Conservation (phyloP, 2,329 filamentous ascomycete genomes). For the Emergomyces pasteurianus region DNA sequence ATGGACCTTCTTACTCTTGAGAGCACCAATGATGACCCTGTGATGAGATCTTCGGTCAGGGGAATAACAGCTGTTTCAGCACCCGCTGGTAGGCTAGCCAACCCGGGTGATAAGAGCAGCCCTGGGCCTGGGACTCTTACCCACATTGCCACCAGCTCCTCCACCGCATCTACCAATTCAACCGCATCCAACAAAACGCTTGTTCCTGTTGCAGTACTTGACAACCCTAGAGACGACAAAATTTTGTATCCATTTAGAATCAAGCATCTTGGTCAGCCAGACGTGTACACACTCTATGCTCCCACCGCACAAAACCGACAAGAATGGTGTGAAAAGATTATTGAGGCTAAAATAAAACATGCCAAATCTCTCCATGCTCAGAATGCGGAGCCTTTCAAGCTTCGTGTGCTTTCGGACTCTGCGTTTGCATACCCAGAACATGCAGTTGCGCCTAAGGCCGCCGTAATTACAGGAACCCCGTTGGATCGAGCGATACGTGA, state of each 20-base stretch:
- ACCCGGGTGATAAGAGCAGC: slow-evolving; percentile 37
- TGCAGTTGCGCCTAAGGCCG: slow-evolving; percentile 50
- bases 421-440: slow-evolving; percentile 49
- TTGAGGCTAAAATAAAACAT: slow-evolving; percentile 88
- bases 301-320: slow-evolving; percentile 59
- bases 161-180: slow-evolving; percentile 41
- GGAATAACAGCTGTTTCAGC: slow-evolving; percentile 46
- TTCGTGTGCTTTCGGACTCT: slow-evolving; percentile 83
- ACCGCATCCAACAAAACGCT: slow-evolving; percentile 32
- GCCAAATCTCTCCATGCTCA: slow-evolving; percentile 79
- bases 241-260: slow-evolving; percentile 89
- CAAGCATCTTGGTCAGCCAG: slow-evolving; percentile 68
- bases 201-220: slow-evolving; percentile 37
- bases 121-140: slow-evolving; percentile 45
- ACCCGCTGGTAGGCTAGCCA: slow-evolving; percentile 22
- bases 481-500: slow-evolving; percentile 83
- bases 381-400: slow-evolving; percentile 87
- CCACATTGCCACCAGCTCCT: slow-evolving; percentile 57
- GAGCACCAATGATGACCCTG: slow-evolving; percentile 80
- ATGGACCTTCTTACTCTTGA: slow-evolving; percentile 93
- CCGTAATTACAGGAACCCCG: slow-evolving; percentile 80
- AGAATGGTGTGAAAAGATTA: slow-evolving; percentile 89
- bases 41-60: slow-evolving; percentile 66
- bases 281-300: slow-evolving; percentile 84
- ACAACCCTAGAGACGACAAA: slow-evolving; percentile 57